Base-by-base conservation (phyloP, 2,329 filamentous ascomycete species). In the Lithohypha guttulata region DNA sequence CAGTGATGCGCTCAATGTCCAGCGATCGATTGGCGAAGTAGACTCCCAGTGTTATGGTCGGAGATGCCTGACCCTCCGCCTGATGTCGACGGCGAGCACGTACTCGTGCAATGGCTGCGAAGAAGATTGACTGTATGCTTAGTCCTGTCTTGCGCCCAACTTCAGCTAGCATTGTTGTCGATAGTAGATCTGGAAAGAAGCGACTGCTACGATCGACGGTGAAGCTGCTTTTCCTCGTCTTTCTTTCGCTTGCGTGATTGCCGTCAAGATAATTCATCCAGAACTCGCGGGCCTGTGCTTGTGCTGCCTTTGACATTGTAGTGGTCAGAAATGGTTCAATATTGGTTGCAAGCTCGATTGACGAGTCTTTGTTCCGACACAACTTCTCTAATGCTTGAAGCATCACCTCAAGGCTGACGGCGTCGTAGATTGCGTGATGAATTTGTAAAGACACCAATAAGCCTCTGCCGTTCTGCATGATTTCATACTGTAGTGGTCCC, bases 351-450 rank as follows among this genome's bases (percentile, higher is more conserved):
- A 53, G 42, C 15, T 45, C 32, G 15, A 41, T 15, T 11, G 45
- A 13, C 7, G 42, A 8, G 10, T 46, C 33, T 6, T 23, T 15
- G 28, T 49, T 53, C 26, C 51, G 60, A 60, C 56, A 77, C 23
- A 64, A 47, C 3, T 51, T 45, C 44, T 68, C 58, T 9, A 80
- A 59, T 27, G 70, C 59, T 10, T 68, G 54, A 15, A 85, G 62
- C 4, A 93, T 61, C 1, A 69, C 55, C 1, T 78, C 73, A 3
- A 95, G 64, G 51, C 83, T 91, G 43, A 93, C 69, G 4, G 79
- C 86, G 56, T 95, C 89, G 54, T 95, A 96, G 0, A 95, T 66
- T 0, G 83, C 82, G 56, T 96, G 87, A 46, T 94, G 86, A 3
- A 95, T 79, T 18, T 66, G 66, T 4, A 85, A 64, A 2, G 70